Conservation (phyloP, 352 stramenopile species). For the Phytophthora rubi region DNA sequence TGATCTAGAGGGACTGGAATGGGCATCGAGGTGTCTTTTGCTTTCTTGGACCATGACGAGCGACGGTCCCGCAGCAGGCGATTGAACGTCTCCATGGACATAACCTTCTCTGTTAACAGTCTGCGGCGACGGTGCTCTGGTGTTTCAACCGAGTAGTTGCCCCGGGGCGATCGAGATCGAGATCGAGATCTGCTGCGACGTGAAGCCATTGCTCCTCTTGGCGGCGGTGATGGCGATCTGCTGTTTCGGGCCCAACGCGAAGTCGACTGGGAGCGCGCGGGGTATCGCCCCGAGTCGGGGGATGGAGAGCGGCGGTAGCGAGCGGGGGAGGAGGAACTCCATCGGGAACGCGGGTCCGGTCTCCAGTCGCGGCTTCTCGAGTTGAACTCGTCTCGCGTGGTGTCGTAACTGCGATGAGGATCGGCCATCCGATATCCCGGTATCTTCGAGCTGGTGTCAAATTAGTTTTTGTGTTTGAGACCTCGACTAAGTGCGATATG, state of each 20-base stretch:
- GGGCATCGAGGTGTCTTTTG: background rate
- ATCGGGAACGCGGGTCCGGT: background rate
- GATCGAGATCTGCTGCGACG: conserved; percentile 23
- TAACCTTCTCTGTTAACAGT: conserved; percentile 26
- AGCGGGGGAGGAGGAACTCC: conserved; percentile 3
- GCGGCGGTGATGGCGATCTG: conserved; percentile 19
- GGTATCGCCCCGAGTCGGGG: background rate
- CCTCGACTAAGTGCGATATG: conserved; percentile 25
- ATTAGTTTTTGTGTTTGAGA: background rate
- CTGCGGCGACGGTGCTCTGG: conserved; percentile 11
- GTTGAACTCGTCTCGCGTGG: conserved; percentile 4
- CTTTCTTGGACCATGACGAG: conserved; percentile 17
- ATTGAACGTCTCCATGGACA: conserved; percentile 23
- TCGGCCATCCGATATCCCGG: conserved; percentile 12
- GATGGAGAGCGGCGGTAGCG: conserved; percentile 12
- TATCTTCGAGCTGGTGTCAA: background rate
- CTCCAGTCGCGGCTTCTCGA: conserved; percentile 4
- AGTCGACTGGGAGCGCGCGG: conserved; percentile 15
- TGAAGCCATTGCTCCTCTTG: conserved; percentile 9
- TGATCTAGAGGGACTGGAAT: conserved; percentile 25
- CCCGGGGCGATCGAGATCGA: conserved; percentile 11
- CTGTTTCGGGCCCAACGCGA: conserved; percentile 9
- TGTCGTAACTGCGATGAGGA: conserved; percentile 17
- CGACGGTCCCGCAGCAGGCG: conserved; percentile 9
- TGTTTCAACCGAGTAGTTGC: conserved; percentile 13